These are phyloP conservation scores for Isatis tinctoria DNA, from an alignment of 345 rosid species.

Conservation along the genomic window DNA sequence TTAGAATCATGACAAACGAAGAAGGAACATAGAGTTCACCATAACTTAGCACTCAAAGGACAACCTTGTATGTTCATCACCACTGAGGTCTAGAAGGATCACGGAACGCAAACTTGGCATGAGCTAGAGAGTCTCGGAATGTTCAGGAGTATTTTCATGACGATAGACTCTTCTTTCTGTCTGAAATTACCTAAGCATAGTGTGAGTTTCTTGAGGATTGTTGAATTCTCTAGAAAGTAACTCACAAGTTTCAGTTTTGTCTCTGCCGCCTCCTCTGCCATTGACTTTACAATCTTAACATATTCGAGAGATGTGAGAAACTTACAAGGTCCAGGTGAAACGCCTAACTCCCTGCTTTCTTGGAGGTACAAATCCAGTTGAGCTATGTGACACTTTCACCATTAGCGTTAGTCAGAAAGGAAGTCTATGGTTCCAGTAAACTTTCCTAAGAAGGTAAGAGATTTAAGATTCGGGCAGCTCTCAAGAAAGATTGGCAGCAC, in stretches of 20 bases:
- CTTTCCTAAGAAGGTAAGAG: background rate
- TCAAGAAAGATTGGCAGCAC: slow-evolving; percentile 6
- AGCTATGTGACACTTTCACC: background rate
- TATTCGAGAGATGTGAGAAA: background rate
- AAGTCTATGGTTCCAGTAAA: background rate
- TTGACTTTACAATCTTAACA: background rate
- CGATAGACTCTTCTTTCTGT: background rate
- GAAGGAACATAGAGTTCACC: too few species aligned
- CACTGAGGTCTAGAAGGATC: background rate
- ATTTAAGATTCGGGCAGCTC: slow-evolving; percentile 7
- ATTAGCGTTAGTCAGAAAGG: too few species aligned
- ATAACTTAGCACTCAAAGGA: background rate
- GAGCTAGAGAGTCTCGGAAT: background rate
- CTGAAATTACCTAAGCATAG: background rate
- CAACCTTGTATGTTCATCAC: too few species aligned
- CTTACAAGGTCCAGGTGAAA: background rate
- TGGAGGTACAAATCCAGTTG: background rate
- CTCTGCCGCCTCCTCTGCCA: background rate
- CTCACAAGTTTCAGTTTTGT: background rate
- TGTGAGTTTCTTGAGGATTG: background rate
- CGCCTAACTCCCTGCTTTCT: background rate
- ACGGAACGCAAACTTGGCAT: background rate
- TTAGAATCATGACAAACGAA: too few species aligned
- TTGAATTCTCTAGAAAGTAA: background rate
- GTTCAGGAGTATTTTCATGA: background rate